A percentile compares a stretch with the other conserved stretches of the same genome.
These are phyloP conservation scores for Carex parvula DNA, from an alignment of 176 grass and related monocot genomes.

Conservation along the genomic window DNA sequence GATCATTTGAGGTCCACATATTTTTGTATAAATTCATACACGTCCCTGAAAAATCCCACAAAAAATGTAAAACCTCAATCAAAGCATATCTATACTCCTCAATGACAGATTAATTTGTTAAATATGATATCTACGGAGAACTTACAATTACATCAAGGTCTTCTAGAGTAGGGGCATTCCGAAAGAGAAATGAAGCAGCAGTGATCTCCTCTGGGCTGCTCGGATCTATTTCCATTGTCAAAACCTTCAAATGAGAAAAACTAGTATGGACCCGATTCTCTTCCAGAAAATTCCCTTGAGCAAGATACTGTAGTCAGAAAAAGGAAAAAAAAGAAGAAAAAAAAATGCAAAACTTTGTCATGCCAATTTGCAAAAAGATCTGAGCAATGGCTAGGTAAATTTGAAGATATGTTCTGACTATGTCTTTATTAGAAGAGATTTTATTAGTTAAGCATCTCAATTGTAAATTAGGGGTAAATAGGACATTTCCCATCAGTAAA, in stretches of 20 bases:
- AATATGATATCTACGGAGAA: not conserved
- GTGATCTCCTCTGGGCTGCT: not conserved
- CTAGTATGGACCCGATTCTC: not conserved
- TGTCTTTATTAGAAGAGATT: not conserved
- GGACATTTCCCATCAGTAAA: not conserved
- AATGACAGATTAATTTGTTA: not conserved
- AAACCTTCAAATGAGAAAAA: slow-evolving; percentile 19
- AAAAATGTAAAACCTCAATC: not conserved
- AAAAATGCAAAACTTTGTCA: not conserved
- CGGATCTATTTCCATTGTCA: slow-evolving; percentile 13
- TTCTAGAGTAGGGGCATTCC: slow-evolving; percentile 1
- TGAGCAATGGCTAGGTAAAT: not conserved
- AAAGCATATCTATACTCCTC: no score
- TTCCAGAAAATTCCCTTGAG: slow-evolving; percentile 1
- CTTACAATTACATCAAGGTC: slow-evolving; percentile 25
- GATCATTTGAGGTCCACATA: not conserved
- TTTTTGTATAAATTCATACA: not conserved
- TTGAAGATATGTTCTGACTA: not conserved
- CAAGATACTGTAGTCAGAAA: slow-evolving; percentile 21
- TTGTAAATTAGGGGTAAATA: not conserved
- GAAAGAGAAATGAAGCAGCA: slow-evolving; percentile 7
- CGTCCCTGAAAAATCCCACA: not conserved
- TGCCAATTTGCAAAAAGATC: not conserved
- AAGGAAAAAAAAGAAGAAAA: not conserved
- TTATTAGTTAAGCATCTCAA: not conserved